Base-by-base conservation (phyloP, 1,284 basidiomycete genomes). In the Pisolithus thermaeus region DNA sequence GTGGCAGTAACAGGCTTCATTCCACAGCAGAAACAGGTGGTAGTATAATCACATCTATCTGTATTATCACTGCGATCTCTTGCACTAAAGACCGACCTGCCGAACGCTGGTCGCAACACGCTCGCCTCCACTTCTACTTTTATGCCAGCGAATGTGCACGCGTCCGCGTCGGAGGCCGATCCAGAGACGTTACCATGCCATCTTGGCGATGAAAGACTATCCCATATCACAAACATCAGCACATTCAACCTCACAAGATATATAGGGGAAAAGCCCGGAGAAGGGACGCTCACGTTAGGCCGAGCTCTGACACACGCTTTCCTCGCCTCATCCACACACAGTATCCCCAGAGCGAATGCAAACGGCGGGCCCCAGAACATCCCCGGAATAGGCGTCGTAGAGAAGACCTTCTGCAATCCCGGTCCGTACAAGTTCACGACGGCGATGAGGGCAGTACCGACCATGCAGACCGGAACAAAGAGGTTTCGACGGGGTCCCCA, bases 321-420 rank as follows among this genome's bases (percentile, higher is more conserved):
- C 36, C 73, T 60, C 6, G 66, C 47, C 52, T 74, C 73, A 47
- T 75, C 73, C 23, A 73, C 51, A 7, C 59, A 62, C 52, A 74
- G 52, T 12, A 75, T 61, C 0, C 57, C 71, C 4, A 67, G 45
- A 2, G 70, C 73, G 37, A 74, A 75, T 1, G 58, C 61, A 49
- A 74, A 74, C 4, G 73, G 73, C 22, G 73, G 61, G 28, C 71
- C 72, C 73, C 73, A 74, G 61, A 72, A 74, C 68, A 68, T 73
- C 1, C 62, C 60, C 2, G 71, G 73, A 40, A 74, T 73, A 7
- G 71, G 70, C 1, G 65, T 55, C 9, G 73, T 74, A 20, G 45
- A 46, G 45, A 74, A 75, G 30, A 75, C 73, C 0, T 46, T 18
- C 40, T 73, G 66, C 9, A 74, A 59, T 2, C 73, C 73, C 23